phyloP scores from a whole-genome alignment of 2,329 filamentous ascomycete genomes.

The Colletotrichum eleusines region DNA sequence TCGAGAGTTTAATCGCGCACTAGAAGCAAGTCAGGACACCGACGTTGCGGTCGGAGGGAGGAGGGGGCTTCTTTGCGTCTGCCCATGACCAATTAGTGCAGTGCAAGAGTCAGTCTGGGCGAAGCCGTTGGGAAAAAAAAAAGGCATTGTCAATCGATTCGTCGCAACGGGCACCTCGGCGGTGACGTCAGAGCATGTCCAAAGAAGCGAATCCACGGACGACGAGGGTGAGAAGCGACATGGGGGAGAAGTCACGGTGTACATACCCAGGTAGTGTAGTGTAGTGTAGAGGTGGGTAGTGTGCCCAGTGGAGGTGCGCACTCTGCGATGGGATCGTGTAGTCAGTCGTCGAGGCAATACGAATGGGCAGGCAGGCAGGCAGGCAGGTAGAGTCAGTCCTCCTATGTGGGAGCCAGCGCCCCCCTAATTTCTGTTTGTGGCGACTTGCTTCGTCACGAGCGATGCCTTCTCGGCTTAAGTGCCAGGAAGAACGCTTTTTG shows the following conservation, averaged over 20 bases:
- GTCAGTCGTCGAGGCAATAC: slow-evolving; percentile 3
- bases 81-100: slow-evolving; percentile 35
- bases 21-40: slow-evolving; percentile 30
- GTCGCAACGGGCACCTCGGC: slow-evolving; percentile 1
- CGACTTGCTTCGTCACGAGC: slow-evolving; percentile 16
- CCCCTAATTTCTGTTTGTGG: slow-evolving; percentile 14
- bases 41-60: slow-evolving; percentile 2
- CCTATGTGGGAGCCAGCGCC: background rate
- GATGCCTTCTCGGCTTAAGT: slow-evolving; percentile 9
- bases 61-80: slow-evolving; percentile 17
- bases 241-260: background rate
- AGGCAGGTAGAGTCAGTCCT: background rate
- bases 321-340: background rate
- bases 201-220: slow-evolving; percentile 13
- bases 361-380: background rate
- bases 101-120: slow-evolving; percentile 26
- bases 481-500: slow-evolving; percentile 21
- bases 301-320: background rate
- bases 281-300: no score
- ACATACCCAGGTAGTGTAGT: no score
- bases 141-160: slow-evolving; percentile 20
- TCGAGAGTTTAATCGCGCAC: slow-evolving; percentile 35
- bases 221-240: background rate
- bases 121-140: slow-evolving; percentile 20
- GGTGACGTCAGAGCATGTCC: slow-evolving; percentile 36